Percentiles rank a stretch among this genome's conserved stretches.
Evolutionary conservation across 352 stramenopile genomes (phyloP).

Genomic region (Pythium brachiatum): DNA sequence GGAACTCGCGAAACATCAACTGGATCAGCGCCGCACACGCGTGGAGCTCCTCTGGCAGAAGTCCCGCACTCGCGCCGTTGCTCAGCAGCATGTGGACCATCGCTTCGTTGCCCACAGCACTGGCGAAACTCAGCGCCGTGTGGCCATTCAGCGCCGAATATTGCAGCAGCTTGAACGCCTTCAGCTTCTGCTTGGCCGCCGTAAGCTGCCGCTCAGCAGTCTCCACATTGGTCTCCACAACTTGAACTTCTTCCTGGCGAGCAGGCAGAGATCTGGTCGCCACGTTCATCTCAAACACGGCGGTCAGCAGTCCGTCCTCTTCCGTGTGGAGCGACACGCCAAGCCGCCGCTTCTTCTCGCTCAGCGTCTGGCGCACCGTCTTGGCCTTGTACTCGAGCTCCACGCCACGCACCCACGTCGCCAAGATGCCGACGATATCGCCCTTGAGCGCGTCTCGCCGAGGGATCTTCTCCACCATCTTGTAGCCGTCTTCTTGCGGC

Average conservation of each 20-base stretch:
- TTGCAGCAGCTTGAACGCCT: conserved; percentile 48
- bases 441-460: conserved; percentile 35
- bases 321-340: conserved; percentile 34
- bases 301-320: conserved; percentile 36
- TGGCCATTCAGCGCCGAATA: conserved; percentile 64
- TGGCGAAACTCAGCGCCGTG: conserved; percentile 66
- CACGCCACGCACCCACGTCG: conserved; percentile 70
- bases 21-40: conserved; percentile 69
- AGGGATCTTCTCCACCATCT: conserved; percentile 25
- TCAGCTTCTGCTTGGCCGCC: conserved; percentile 44
- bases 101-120: conserved; percentile 66
- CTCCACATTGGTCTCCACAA: conserved; percentile 26
- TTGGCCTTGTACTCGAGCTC: conserved; percentile 75
- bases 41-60: conserved; percentile 45
- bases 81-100: conserved; percentile 71
- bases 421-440: conserved; percentile 50
- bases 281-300: conserved; percentile 61
- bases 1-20: conserved; percentile 47
- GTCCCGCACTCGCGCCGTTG: conserved; percentile 44
- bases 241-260: conserved; percentile 60
- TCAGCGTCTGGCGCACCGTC: conserved; percentile 48
- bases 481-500: conserved; percentile 11
- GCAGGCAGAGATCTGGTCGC: conserved; percentile 59
- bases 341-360: conserved; percentile 51
- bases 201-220: conserved; percentile 37